A percentile compares a stretch with the other conserved stretches of the same genome.
Evolutionary conservation across 495 filamentous ascomycete species (phyloP).

Genomic region (Daldinia concentrica): DNA sequence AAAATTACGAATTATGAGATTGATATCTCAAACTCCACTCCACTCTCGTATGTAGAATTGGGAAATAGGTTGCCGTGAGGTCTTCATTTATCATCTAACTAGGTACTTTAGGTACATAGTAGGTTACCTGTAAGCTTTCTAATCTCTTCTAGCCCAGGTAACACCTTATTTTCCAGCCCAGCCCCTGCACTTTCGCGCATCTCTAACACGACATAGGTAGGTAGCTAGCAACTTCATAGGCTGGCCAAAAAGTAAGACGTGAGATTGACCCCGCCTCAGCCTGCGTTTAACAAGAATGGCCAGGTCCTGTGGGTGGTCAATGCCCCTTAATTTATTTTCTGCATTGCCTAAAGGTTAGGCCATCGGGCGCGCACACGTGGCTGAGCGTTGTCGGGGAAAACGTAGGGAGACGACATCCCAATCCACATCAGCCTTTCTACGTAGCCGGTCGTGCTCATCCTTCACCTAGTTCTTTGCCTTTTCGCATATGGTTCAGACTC

Average conservation of each 20-base stretch:
- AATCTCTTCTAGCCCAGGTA: not conserved
- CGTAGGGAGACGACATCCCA: constrained; percentile 1
- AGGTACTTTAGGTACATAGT: not conserved
- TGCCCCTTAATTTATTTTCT: constrained; percentile 14
- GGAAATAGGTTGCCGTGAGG: constrained; percentile 37
- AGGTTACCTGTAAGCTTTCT: not conserved
- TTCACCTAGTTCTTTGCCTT: constrained; percentile 49
- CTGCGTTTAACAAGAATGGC: not conserved
- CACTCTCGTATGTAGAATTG: constrained; percentile 2
- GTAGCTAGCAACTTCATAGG: constrained; percentile 21
- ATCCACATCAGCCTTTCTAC: constrained; percentile 12
- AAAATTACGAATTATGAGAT: not conserved
- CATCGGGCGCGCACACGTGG: constrained; percentile 30
- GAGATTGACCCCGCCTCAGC: constrained; percentile 13
- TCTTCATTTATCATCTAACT: constrained; percentile 41
- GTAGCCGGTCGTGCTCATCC: not conserved
- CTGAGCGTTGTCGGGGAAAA: constrained; percentile 18
- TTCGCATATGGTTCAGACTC: constrained; percentile 54
- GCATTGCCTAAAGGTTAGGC: not conserved
- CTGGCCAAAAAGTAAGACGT: constrained; percentile 14
- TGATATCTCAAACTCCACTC: not conserved
- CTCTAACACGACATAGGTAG: not conserved
- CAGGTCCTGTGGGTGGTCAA: constrained; percentile 3
- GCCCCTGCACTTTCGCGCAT: constrained; percentile 26
- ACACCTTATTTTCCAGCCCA: constrained; percentile 27